phyloP scores from a whole-genome alignment of 805 yeast genomes.

The Teunomyces stri region DNA sequence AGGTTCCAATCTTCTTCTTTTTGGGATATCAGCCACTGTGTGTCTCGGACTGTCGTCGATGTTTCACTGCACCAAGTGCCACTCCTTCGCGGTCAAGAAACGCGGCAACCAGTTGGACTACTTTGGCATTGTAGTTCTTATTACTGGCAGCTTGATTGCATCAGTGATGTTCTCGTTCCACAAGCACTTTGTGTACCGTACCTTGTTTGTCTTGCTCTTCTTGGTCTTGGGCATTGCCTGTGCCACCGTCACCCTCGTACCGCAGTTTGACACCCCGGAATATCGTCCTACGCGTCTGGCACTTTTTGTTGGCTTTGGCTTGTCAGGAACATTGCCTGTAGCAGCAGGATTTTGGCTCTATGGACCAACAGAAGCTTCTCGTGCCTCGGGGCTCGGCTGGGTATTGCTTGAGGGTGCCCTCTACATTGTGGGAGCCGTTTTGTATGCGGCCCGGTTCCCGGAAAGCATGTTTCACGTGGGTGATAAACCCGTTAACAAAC shows the following conservation, averaged over 20 bases:
- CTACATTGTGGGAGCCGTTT: constrained; percentile 74
- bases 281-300: constrained; percentile 78
- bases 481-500: constrained; percentile 16
- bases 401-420: constrained; percentile 67
- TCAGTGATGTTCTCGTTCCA: constrained; percentile 40
- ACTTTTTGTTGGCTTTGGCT: constrained; percentile 78
- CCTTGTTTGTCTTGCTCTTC: constrained; percentile 46
- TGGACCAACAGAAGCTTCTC: constrained; percentile 49
- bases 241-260: constrained; percentile 58
- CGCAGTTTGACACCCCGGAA: constrained; percentile 61
- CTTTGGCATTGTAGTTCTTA: constrained; percentile 68
- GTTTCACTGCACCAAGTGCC: constrained; percentile 68
- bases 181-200: constrained; percentile 39
- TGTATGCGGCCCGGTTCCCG: constrained; percentile 79
- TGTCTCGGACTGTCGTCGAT: constrained; percentile 65
- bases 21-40: constrained; percentile 53
- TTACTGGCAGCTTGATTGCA: constrained; percentile 58
- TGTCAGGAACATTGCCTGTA: constrained; percentile 73
- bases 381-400: constrained; percentile 59
- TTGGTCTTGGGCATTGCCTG: constrained; percentile 58
- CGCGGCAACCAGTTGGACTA: constrained; percentile 73
- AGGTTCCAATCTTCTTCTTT: constrained; percentile 49
- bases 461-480: constrained; percentile 49
- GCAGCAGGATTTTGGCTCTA: constrained; percentile 46
- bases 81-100: constrained; percentile 52